Evolutionary conservation across 2,329 filamentous ascomycete species (phyloP).

Genomic region (Nothopassalora personata): DNA sequence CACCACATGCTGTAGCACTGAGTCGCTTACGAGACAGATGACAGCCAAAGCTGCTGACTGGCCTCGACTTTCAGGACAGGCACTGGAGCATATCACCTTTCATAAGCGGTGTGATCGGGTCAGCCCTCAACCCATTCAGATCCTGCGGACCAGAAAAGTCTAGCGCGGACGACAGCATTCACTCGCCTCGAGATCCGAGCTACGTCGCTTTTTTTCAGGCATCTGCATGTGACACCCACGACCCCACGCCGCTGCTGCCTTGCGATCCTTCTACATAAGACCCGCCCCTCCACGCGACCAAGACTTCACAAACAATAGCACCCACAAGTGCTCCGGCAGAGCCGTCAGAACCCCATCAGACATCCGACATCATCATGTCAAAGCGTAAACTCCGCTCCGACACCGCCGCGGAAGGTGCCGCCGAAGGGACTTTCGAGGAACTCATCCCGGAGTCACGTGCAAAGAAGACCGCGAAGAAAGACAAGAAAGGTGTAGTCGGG

Average conservation of each 20-base stretch:
- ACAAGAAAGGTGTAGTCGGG: not conserved
- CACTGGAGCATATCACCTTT: too few relatives aligned
- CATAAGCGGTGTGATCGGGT: too few relatives aligned
- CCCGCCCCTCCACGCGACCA: not conserved
- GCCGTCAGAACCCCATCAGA: not conserved
- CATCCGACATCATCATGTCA: slow-evolving; percentile 3
- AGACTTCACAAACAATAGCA: not conserved
- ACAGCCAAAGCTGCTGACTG: too few relatives aligned
- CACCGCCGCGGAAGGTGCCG: not conserved
- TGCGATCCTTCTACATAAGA: not conserved
- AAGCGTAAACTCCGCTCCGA: slow-evolving; percentile 11
- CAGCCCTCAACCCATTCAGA: too few relatives aligned
- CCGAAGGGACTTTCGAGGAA: not conserved
- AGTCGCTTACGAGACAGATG: too few relatives aligned
- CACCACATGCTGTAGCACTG: too few relatives aligned
- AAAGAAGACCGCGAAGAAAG: slow-evolving; percentile 9
- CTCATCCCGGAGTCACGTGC: not conserved
- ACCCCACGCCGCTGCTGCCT: not conserved
- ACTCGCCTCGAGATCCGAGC: not conserved
- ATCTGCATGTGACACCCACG: not conserved
- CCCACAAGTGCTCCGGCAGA: not conserved
- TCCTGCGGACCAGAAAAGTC: too few relatives aligned
- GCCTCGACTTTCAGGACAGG: too few relatives aligned
- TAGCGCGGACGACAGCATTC: not conserved
- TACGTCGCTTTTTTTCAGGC: too few relatives aligned